A percentile compares a stretch with the other conserved stretches of the same genome.
phyloP scores from a whole-genome alignment of 2,329 filamentous ascomycete species.

The Colletotrichum truncatum region DNA sequence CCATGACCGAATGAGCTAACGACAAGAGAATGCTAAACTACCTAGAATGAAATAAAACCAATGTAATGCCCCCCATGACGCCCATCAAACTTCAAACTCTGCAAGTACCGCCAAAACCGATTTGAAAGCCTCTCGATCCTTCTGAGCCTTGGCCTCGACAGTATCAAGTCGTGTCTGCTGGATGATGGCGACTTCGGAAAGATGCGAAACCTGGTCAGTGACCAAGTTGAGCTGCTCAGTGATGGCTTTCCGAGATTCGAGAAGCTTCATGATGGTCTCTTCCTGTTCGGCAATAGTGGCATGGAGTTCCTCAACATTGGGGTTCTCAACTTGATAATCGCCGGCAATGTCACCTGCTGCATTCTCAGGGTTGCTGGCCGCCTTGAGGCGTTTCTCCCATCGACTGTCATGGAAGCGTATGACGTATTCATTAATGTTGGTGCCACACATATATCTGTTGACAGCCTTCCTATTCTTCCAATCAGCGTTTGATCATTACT shows the following conservation, averaged over 20 bases:
- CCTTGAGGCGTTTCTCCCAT: not conserved
- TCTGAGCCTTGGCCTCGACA: not conserved
- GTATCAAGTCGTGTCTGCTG: not conserved
- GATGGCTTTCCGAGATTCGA: not conserved
- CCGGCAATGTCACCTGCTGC: not conserved
- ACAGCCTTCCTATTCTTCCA: too few species aligned
- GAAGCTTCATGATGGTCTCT: not conserved
- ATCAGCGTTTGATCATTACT: too few species aligned
- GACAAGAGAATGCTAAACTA: too few species aligned
- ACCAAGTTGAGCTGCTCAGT: not conserved
- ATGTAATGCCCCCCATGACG: too few species aligned
- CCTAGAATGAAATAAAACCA: too few species aligned
- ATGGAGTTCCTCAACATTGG: too few species aligned
- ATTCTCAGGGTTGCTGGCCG: too few species aligned
- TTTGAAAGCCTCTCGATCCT: not conserved
- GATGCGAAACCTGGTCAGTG: not conserved
- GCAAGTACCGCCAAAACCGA: not conserved
- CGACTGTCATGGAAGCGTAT: conserved; percentile 16
- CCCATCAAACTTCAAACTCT: not conserved
- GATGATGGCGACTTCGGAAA: not conserved
- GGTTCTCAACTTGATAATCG: too few species aligned
- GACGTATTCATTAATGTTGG: not conserved
- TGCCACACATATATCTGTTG: not conserved
- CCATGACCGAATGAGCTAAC: too few species aligned
- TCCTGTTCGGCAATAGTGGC: not conserved